Evolutionary conservation across 2,329 filamentous ascomycete species (phyloP).

Genomic region (Sporothrix curviconia): DNA sequence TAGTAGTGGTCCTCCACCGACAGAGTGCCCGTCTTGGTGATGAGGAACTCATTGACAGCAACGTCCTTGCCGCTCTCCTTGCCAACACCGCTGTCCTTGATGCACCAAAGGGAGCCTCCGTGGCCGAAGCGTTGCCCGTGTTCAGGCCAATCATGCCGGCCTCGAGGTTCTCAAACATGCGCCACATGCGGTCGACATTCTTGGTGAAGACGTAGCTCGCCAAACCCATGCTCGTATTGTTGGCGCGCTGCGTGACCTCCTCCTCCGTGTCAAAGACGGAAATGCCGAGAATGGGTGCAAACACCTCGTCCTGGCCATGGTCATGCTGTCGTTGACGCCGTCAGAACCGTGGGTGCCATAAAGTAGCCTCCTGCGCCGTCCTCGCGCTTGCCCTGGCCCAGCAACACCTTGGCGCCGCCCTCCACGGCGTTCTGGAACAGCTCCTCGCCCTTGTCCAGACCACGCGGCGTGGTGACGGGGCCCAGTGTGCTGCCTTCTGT

Average conservation of each 20-base stretch:
- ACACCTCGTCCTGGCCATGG: constrained; percentile 47
- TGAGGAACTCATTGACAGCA: constrained; percentile 40
- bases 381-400: constrained; percentile 50
- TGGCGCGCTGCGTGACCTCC: constrained; percentile 47
- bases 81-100: constrained; percentile 42
- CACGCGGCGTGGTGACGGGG: constrained; percentile 49
- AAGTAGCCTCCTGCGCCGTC: constrained; percentile 47
- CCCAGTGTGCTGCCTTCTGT: constrained; percentile 53
- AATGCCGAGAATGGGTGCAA: constrained; percentile 52
- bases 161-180: constrained; percentile 53
- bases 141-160: constrained; percentile 43
- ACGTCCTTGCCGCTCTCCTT: constrained; percentile 44
- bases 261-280: constrained; percentile 51
- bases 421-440: constrained; percentile 60
- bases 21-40: constrained; percentile 40
- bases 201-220: constrained; percentile 32
- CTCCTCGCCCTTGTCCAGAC: constrained; percentile 48
- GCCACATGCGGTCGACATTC: constrained; percentile 51
- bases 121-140: constrained; percentile 34
- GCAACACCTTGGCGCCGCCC: constrained; percentile 56
- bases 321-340: constrained; percentile 43
- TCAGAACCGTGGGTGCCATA: constrained; percentile 55
- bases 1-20: constrained; percentile 35
- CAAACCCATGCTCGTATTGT: constrained; percentile 53
- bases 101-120: constrained; percentile 41